A percentile compares a stretch with the other conserved stretches of the same genome.
Evolutionary conservation across 192 early-diverging fungal genomes (phyloP).

Genomic region (Geranomyces michiganensis): DNA sequence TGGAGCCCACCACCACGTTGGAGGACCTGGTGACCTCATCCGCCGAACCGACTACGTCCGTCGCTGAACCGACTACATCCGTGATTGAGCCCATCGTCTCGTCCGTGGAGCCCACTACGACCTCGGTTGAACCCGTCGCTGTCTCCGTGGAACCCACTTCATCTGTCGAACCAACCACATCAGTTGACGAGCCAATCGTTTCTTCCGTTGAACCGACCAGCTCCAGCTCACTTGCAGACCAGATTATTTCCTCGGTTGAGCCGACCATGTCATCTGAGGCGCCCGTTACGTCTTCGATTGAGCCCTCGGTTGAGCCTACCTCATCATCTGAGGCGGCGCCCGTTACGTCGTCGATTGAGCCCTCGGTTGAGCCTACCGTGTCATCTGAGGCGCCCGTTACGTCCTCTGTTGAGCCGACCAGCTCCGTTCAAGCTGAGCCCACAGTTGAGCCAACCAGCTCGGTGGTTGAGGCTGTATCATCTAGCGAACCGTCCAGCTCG

Average conservation of each 20-base stretch:
- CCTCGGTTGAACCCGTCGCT: neutral
- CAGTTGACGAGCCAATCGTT: neutral
- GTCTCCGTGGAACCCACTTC: neutral
- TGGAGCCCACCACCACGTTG: constrained; percentile 1
- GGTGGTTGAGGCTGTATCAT: too few relatives aligned
- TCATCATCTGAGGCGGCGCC: neutral
- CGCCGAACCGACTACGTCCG: neutral
- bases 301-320: neutral
- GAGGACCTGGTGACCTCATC: constrained; percentile 3
- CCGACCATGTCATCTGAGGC: too few relatives aligned
- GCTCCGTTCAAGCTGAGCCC: too few relatives aligned
- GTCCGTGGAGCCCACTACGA: too few relatives aligned
- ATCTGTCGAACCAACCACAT: neutral
- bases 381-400: neutral
- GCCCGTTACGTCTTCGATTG: neutral
- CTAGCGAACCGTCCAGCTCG: too few relatives aligned
- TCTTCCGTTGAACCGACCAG: constrained; percentile 6
- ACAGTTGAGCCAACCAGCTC: too few relatives aligned
- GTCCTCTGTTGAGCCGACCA: neutral
- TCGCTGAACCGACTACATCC: neutral
- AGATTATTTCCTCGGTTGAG: too few relatives aligned
- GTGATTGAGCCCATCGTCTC: neutral
- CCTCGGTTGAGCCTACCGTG: too few relatives aligned
- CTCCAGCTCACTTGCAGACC: too few relatives aligned
- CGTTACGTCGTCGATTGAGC: neutral